phyloP scores from a whole-genome alignment of 2,329 filamentous ascomycete genomes.

The Ophioceras dolichostomum region DNA sequence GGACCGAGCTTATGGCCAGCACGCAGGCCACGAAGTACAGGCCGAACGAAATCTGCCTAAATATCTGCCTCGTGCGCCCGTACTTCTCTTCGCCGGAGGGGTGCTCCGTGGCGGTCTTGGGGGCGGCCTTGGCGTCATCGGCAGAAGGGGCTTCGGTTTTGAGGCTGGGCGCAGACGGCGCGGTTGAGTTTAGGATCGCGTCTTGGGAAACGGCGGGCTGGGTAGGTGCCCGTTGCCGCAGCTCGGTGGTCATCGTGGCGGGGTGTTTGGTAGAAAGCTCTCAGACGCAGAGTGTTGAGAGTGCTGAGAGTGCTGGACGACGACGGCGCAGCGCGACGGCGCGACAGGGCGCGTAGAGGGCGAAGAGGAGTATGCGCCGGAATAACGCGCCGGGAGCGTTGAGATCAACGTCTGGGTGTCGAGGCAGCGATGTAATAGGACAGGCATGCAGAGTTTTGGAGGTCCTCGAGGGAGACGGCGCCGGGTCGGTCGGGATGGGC shows the following conservation, averaged over 20 bases:
- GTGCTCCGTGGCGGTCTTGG: constrained; percentile 21
- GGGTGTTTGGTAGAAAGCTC: too few species aligned
- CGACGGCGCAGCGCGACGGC: too few species aligned
- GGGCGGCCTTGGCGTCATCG: constrained; percentile 13
- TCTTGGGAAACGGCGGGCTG: constrained; percentile 4
- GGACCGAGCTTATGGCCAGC: constrained; percentile 49
- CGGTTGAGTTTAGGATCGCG: not conserved
- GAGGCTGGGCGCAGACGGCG: not conserved
- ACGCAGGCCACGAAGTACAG: constrained; percentile 39
- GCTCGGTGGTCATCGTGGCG: constrained; percentile 11
- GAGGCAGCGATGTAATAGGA: too few species aligned
- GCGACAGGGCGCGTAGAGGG: too few species aligned
- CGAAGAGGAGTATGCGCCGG: too few species aligned
- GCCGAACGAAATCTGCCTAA: constrained; percentile 38
- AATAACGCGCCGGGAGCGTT: too few species aligned
- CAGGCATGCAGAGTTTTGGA: too few species aligned
- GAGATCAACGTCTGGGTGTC: too few species aligned
- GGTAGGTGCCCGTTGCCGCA: constrained; percentile 24
- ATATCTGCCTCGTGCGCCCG: constrained; percentile 32
- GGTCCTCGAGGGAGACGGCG: too few species aligned
- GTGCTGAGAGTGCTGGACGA: too few species aligned
- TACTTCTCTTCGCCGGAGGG: constrained; percentile 44
- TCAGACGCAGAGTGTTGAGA: too few species aligned
- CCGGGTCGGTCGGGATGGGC: too few species aligned
- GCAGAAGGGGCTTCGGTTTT: constrained; percentile 3